A percentile compares a stretch with the other conserved stretches of the same genome.
phyloP scores from a whole-genome alignment of 192 early-diverging fungal genomes.

The Mortierella hygrophila region DNA sequence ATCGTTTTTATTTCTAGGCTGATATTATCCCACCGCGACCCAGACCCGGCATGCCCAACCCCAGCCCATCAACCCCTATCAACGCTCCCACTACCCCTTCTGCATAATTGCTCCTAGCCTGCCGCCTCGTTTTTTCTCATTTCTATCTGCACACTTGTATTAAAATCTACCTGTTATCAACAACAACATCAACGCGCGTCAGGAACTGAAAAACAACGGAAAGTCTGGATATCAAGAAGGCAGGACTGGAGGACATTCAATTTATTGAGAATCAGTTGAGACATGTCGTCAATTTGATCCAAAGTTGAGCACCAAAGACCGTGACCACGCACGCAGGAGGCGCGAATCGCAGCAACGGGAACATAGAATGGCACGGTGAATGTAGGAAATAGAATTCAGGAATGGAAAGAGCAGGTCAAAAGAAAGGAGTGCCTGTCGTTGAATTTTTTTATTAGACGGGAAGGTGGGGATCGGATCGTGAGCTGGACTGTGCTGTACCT shows the following conservation, averaged over 20 bases:
- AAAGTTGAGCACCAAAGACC: neutral
- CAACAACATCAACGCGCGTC: neutral
- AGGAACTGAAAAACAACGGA: neutral
- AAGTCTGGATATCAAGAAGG: neutral
- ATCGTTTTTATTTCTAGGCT: constrained; percentile 50
- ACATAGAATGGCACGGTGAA: neutral
- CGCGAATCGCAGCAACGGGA: neutral
- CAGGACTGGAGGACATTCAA: neutral
- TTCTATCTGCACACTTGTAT: constrained; percentile 22
- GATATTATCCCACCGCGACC: constrained; percentile 73
- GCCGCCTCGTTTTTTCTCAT: neutral
- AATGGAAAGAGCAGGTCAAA: constrained; percentile 14
- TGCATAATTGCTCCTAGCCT: constrained; percentile 35
- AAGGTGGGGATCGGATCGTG: neutral
- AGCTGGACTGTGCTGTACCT: neutral
- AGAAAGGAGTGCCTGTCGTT: constrained; percentile 4
- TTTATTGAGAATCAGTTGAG: neutral
- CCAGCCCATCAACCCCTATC: constrained; percentile 37
- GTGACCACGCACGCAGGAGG: constrained; percentile 29
- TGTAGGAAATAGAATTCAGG: constrained; percentile 1
- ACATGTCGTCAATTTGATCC: neutral
- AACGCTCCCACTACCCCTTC: constrained; percentile 37
- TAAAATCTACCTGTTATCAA: constrained; percentile 17
- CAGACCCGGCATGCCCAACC: constrained; percentile 61
- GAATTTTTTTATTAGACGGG: neutral